Percentiles rank a stretch among this genome's conserved stretches.
Conservation (phyloP, 352 stramenopile genomes). For the Phytophthora sansomeana region DNA sequence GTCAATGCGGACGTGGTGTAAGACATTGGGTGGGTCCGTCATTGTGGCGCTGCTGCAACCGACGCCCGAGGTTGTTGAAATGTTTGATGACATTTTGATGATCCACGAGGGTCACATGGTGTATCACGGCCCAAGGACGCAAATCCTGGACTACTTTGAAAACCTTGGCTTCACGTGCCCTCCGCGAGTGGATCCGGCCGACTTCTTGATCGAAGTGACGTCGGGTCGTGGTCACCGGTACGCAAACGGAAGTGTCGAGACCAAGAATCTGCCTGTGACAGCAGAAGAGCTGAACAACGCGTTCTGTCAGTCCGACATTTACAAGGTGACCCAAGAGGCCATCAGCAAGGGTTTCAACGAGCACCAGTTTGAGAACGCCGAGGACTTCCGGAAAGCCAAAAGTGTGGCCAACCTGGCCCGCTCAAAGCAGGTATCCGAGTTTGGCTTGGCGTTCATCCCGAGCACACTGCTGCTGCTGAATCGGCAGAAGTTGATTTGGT, state of each 20-base stretch:
- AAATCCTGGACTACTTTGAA: conserved; percentile 89
- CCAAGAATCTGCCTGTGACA: conserved; percentile 32
- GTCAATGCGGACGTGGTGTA: conserved; percentile 59
- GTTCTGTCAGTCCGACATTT: conserved; percentile 65
- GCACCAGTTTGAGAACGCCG: conserved; percentile 59
- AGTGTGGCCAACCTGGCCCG: conserved; percentile 53
- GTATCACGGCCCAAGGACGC: conserved; percentile 89
- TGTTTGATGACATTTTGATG: conserved; percentile 95
- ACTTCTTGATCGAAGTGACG: conserved; percentile 79
- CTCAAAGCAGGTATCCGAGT: conserved; percentile 61
- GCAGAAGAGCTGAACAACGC: conserved; percentile 62
- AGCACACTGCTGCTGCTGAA: conserved; percentile 64
- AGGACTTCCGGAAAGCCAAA: conserved; percentile 69
- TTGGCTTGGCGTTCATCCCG: conserved; percentile 50
- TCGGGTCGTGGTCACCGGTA: conserved; percentile 61
- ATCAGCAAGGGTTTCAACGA: conserved; percentile 67
- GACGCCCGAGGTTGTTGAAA: conserved; percentile 92
- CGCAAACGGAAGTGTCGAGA: conserved; percentile 42
- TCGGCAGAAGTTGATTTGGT: conserved; percentile 73
- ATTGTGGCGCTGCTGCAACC: conserved; percentile 52
- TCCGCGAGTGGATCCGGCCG: conserved; percentile 61
- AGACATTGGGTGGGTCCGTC: conserved; percentile 41
- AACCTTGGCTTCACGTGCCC: conserved; percentile 77
- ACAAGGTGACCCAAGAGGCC: conserved; percentile 59
- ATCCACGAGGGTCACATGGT: conserved; percentile 93